Percentiles rank a stretch among this genome's conserved stretches.
These are phyloP conservation scores for Amanita rubescens DNA, from an alignment of 768 basidiomycete genomes.

Conservation along the genomic window DNA sequence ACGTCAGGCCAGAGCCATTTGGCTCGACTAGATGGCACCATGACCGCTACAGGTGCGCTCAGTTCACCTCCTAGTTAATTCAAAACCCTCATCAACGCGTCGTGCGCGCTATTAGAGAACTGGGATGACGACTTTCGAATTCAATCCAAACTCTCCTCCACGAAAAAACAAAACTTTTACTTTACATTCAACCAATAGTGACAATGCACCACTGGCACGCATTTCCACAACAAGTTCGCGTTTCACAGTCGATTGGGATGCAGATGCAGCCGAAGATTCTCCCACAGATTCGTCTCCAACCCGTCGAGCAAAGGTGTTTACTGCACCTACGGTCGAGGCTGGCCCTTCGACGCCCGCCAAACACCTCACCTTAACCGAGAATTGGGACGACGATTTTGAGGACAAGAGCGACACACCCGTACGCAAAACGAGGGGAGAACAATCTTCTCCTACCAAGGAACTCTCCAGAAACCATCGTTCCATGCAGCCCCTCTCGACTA, in stretches of 20 bases:
- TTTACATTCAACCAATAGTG: too few relatives aligned
- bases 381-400: conserved; percentile 66
- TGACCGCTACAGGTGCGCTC: too few relatives aligned
- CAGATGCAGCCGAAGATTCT: conserved; percentile 8
- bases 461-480: background rate
- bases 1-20: too few relatives aligned
- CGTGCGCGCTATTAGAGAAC: too few relatives aligned
- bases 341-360: too few relatives aligned
- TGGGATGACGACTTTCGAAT: conserved; percentile 32
- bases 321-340: conserved; percentile 32
- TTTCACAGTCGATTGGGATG: conserved; percentile 39
- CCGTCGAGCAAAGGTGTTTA: background rate
- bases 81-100: too few relatives aligned
- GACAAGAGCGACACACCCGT: conserved; percentile 21
- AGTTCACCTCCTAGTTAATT: too few relatives aligned
- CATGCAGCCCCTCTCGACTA: background rate
- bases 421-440: conserved; percentile 12
- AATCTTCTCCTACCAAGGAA: conserved; percentile 1
- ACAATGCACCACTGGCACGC: conserved; percentile 15
- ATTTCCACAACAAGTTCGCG: conserved; percentile 30
- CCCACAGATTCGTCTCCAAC: background rate
- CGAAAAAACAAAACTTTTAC: too few relatives aligned
- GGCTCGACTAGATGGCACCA: too few relatives aligned
- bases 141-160: too few relatives aligned
- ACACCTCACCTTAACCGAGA: conserved; percentile 33